These are phyloP conservation scores for Withania somnifera DNA, from an alignment of 305 asterid genomes.

Conservation along the genomic window DNA sequence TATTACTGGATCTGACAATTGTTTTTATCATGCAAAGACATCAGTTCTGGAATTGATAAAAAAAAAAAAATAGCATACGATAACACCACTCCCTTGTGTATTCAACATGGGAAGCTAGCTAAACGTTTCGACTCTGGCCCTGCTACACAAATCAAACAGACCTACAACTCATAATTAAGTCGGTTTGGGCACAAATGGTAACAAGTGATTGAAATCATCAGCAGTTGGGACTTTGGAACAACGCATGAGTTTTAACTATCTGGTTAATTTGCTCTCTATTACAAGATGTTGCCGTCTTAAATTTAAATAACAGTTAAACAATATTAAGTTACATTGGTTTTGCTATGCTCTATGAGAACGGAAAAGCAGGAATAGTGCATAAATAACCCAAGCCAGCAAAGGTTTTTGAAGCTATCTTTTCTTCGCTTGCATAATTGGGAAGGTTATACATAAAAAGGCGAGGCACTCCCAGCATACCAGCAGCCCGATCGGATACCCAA, in stretches of 20 bases:
- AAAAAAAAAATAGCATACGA: neutral
- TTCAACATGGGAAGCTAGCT: neutral
- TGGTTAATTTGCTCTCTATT: neutral
- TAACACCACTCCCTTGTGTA: neutral
- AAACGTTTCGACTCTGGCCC: neutral
- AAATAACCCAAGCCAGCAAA: neutral
- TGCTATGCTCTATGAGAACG: neutral
- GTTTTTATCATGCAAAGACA: neutral
- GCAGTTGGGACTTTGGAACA: too few species aligned
- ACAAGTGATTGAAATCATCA: neutral
- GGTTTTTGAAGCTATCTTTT: neutral
- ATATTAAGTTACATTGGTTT: neutral
- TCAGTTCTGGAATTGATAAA: too few species aligned
- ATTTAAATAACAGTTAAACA: neutral
- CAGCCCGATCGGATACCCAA: neutral
- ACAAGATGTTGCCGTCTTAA: neutral
- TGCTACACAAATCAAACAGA: neutral
- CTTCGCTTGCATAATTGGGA: neutral
- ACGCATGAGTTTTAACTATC: neutral
- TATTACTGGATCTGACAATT: neutral
- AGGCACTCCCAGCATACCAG: neutral
- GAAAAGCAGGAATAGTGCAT: neutral
- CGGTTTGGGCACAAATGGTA: neutral
- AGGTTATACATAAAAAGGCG: neutral
- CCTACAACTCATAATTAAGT: neutral